These are phyloP conservation scores for Annona squamosa DNA, from an alignment of 164 flowering plant species.

Conservation along the genomic window DNA sequence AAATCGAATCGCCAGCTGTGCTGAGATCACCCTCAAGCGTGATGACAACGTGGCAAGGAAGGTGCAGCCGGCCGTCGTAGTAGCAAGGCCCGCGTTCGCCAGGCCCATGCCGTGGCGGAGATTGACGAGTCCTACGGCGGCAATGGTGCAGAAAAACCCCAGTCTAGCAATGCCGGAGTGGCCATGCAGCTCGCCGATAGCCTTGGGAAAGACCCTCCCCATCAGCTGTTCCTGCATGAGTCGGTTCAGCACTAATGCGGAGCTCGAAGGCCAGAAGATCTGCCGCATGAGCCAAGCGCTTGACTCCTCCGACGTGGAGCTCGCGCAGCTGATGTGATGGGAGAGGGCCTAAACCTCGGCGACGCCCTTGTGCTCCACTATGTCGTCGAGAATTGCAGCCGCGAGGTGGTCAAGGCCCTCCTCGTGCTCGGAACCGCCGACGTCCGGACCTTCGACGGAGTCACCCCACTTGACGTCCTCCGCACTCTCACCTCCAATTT, in stretches of 20 bases:
- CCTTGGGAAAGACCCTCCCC: slow-evolving; percentile 36
- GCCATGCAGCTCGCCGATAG: slow-evolving; percentile 49
- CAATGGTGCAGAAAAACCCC: slow-evolving; percentile 31
- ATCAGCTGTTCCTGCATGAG: slow-evolving; percentile 23
- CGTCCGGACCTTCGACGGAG: slow-evolving; percentile 74
- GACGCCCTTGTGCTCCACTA: slow-evolving; percentile 87
- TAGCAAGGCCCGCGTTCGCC: slow-evolving; percentile 46
- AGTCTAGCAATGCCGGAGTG: slow-evolving; percentile 36
- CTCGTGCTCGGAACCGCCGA: slow-evolving; percentile 96
- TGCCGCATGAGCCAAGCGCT: slow-evolving; percentile 86
- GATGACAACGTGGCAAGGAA: slow-evolving; percentile 41
- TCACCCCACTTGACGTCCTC: slow-evolving; percentile 76
- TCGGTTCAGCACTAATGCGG: slow-evolving; percentile 20
- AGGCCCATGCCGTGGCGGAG: slow-evolving; percentile 31
- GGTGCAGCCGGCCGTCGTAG: slow-evolving; percentile 35
- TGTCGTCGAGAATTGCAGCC: slow-evolving; percentile 82
- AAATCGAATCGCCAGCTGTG: slow-evolving; percentile 46
- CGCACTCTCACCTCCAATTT: slow-evolving; percentile 91
- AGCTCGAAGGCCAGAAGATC: slow-evolving; percentile 83
- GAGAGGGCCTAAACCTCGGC: slow-evolving; percentile 91
- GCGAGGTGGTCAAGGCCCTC: slow-evolving; percentile 93
- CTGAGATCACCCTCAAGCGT: slow-evolving; percentile 33
- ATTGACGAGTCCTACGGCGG: slow-evolving; percentile 26
- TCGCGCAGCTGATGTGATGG: slow-evolving; percentile 98
- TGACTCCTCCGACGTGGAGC: slow-evolving; percentile 94